These are phyloP conservation scores for Talaromyces borbonicus DNA, from an alignment of 495 filamentous ascomycete genomes.

Conservation along the genomic window DNA sequence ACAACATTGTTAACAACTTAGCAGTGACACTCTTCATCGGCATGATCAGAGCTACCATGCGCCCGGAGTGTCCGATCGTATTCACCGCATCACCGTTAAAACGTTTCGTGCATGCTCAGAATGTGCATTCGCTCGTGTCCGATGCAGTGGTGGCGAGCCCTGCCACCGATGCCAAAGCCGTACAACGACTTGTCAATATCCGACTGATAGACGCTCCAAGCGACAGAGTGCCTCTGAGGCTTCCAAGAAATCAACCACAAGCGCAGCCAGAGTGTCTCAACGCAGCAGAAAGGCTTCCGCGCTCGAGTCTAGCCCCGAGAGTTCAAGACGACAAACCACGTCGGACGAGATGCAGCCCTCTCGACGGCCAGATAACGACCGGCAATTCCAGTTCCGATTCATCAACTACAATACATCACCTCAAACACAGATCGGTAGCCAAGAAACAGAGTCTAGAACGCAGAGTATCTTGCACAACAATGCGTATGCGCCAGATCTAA, in stretches of 20 bases:
- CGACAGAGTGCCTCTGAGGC: slow-evolving; percentile 17
- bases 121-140: slow-evolving; percentile 45
- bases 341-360: background rate
- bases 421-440: background rate
- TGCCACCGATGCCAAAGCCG: slow-evolving; percentile 45
- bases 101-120: slow-evolving; percentile 43
- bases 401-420: background rate
- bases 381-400: slow-evolving; percentile 2
- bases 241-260: slow-evolving; percentile 1
- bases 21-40: slow-evolving; percentile 46
- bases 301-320: background rate
- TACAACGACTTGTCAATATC: slow-evolving; percentile 42
- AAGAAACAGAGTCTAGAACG: background rate
- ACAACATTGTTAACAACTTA: no score
- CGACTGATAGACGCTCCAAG: slow-evolving; percentile 35
- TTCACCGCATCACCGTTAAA: slow-evolving; percentile 35
- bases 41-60: slow-evolving; percentile 45
- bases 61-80: slow-evolving; percentile 27
- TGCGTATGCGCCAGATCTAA: background rate
- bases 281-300: background rate
- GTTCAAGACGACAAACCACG: background rate
- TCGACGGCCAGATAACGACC: background rate
- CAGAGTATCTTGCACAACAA: background rate
- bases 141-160: slow-evolving; percentile 44
- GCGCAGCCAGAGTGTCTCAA: background rate